Evolutionary conservation across 768 basidiomycete genomes (phyloP), one percentile per base, ranked within the genome.

Genomic region (Russula brevipes): DNA sequence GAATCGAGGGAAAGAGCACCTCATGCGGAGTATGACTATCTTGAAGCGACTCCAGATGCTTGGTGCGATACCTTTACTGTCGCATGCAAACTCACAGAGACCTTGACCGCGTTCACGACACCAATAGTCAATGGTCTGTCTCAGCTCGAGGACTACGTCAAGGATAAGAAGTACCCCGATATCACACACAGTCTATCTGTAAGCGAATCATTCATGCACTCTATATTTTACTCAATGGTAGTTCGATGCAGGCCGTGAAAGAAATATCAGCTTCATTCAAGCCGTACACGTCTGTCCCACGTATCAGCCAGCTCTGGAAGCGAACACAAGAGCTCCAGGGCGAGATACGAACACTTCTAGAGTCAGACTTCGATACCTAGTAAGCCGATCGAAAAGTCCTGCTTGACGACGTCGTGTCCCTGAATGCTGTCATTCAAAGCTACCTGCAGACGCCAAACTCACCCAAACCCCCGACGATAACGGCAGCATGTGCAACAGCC

Each of bases 21-120:
- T 99, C 54, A 87, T 91, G 19, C 76, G 84, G 31, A 91, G 90
- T 69, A 94, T 98, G 85, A 95, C 90, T 6, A 87, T 87, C 2
- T 75, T 98, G 69, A 94, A 92, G 74, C 78, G 94, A 60, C 78
- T 98, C 70, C 93, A 94, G 72, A 97, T 97, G 93, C 81, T 99
- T 24, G 91, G 96, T 95, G 68, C 50, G 86, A 75, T 4, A 0
- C 52, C 30, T 47, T 44, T 54, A 46, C 24, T 60, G 38, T 41
- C 39, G 5, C 19, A 39, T 2, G 16, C 19, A 35, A 24, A 5
- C 35, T 50, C 33, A 50, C 14, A 52, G 14, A 0, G 11, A 12
- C 45, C 58, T 39, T 31, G 62, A 54, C 45, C 5, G 8, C 4
- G 39, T n/a, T 10, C 53, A 60, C 35, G 47, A 47, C 53, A 24